Evolutionary conservation across 2,329 filamentous ascomycete species (phyloP), one percentile per base, ranked within the genome.

Genomic region (Lachnellula cervina): DNA sequence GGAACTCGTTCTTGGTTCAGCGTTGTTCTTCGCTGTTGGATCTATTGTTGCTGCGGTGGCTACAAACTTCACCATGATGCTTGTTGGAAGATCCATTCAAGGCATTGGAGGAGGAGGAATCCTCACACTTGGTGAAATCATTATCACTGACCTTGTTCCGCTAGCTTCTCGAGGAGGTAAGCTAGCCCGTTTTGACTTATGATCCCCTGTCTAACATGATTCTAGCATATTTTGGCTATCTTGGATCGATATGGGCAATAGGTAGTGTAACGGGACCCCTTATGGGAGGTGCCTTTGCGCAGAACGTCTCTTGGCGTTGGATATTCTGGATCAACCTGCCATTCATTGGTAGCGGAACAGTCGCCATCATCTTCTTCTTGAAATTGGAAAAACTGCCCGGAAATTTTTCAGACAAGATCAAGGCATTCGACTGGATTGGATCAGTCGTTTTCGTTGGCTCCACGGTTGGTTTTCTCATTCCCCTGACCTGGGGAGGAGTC

Each of bases 401-500:
- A 14, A 59, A 59, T 5, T 4, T 65, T 1, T 19, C 57, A 8
- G 48, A 38, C 9, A 68, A 68, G 47, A 69, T 82, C 3, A 71
- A 70, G 32, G 74, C 76, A 7, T 77, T 89, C 23, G 86, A 89
- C 65, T 89, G 81, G 77, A 52, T 82, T 34, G 86, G 87, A 1
- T 77, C 80, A 4, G 60, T 79, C 0, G 64, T 89, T 3, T 88
- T 89, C 65, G 74, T 86, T 17, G 78, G 73, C 13, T 79, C 80
- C 14, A 74, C 77, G 13, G 82, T 82, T 0, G 78, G 77, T 21
- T 80, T 87, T 63, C 69, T 87, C 42, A 81, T 87, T 45, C 80
- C 82, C 0, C 66, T 87, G 4, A 84, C 82, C 2, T 85, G 82
- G 76, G 86, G 84, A 9, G 85, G 84, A 38, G 76, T 87, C 8